Base-by-base conservation (phyloP, 306 rosid genomes). In the Gillenia trifoliata region DNA sequence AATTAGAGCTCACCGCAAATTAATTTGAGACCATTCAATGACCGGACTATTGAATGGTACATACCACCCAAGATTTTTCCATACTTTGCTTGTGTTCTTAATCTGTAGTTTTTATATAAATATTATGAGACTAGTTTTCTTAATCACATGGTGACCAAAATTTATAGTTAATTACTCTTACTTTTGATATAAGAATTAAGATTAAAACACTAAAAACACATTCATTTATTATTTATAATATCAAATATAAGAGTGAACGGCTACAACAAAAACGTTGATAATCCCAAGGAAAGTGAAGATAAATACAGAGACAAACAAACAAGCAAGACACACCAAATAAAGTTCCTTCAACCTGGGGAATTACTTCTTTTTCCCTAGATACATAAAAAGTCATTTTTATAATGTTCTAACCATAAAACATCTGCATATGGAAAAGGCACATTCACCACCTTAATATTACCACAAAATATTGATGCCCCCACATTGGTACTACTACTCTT, bases 311-410 rank as follows among this genome's bases (percentile, higher is more conserved):
- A 73, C 66, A 19, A 79, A 68, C 31, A 68, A 43, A 64, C 64
- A 25, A 57, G 17, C 52, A 20, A 38, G 80, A 80, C 73, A 72
- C 55, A 76, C 79, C 63, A 63, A 63, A 23, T 11, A 33, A 64
- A 65, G 78, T 75, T 78, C 69, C 77, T 45, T 65, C 57, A 3
- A 43, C 47, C 43, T 64, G 33, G 81, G 79, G 88, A 83, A 74
- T 61, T 78, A 72, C 68, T 55, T 41, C 19, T 71, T 76, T 50
- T 83, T 77, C 8, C 78, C 64, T 61, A 62, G 73, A 72, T 15
- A 20, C 50, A 17, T 17, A 6, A 55, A 45, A 31, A 30, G 25
- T 1, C 64, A 38, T 38, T 28, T 60, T 19, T 23, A 6, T 16
- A 57, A 28, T 3, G 29, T 49, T 36, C 68, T 59, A n/a, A 41